These are phyloP conservation scores for Phoma sp. DNA, from an alignment of 2,329 filamentous ascomycete genomes.

Conservation along the genomic window DNA sequence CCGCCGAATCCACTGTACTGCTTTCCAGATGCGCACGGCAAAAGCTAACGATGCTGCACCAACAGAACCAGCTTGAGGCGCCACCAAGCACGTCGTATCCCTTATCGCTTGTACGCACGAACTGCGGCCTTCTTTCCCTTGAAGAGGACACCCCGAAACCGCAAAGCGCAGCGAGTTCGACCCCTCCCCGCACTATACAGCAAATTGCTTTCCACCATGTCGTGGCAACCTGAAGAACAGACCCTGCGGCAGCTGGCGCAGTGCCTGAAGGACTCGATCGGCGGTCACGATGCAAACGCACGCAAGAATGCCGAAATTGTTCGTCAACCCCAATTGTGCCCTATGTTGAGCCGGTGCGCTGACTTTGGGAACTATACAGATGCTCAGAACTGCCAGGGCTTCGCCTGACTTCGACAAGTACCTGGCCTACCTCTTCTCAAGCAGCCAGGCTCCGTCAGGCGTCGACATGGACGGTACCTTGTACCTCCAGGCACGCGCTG, in stretches of 20 bases:
- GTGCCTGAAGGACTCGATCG: constrained; percentile 91
- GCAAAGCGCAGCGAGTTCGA: constrained; percentile 14
- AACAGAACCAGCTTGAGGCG: constrained; percentile 39
- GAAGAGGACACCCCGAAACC: not conserved
- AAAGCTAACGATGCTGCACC: constrained; percentile 44
- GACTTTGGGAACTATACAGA: constrained; percentile 61
- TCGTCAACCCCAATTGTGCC: constrained; percentile 51
- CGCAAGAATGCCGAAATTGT: constrained; percentile 92
- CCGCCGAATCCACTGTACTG: constrained; percentile 26
- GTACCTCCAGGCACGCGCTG: constrained; percentile 80
- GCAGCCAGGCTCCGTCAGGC: constrained; percentile 66
- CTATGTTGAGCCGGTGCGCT: constrained; percentile 24
- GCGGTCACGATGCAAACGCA: constrained; percentile 77
- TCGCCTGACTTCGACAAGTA: constrained; percentile 98
- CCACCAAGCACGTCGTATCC: constrained; percentile 27
- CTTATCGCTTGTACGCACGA: constrained; percentile 10
- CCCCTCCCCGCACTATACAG: constrained; percentile 22
- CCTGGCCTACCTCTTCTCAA: constrained; percentile 88
- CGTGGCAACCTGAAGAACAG: constrained; percentile 90
- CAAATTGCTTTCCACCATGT: constrained; percentile 63
- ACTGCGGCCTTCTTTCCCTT: not conserved
- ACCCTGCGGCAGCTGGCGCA: constrained; percentile 87
- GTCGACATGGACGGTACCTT: constrained; percentile 66
- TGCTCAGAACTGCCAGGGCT: constrained; percentile 87
- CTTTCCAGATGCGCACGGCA: constrained; percentile 26